Base-by-base conservation (phyloP, 768 basidiomycete genomes). In the Stropharia rugosoannulata region DNA sequence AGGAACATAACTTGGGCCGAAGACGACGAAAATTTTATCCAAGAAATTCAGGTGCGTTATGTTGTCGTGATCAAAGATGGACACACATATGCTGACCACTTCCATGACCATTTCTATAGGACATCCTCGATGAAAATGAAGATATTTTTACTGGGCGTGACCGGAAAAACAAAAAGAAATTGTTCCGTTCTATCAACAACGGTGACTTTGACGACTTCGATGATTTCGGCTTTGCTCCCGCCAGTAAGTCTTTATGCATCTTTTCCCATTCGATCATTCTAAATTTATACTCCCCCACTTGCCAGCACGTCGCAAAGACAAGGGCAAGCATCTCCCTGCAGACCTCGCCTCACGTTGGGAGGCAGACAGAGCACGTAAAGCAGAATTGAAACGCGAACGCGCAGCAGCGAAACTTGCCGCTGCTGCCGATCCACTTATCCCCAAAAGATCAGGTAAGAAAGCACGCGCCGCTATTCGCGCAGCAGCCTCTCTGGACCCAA, bases 341-440 rank as follows among this genome's bases (percentile, higher is more conserved):
- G 79, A 85, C 5, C 76, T 97, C 7, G 78, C 75, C 50, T 80
- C 72, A 0, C 86, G 84, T 56, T 97, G 93, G 93, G 81, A 84
- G 43, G 80, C 80, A 45, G 95, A 98, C 65, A 90, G 93, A 1
- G 72, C 76, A 49, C 89, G 86, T 74, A 98, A 97, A 67, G 92
- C 92, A 0, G 84, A 86, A 54, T 68, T 75, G 64, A 96, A 93
- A 67, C 79, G 74, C 2, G 75, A 79, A 13, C 85, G 93, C 0
- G 79, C 75, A 1, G 69, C 80, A 3, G 84, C 79, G 13, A 81
- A 81, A 10, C 71, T 87, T 2, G 74, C 80, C 15, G 73, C 73
- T 0, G 83, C 83, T 11, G 75, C 85, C 1, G 89, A 94, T 62
- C 87, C 87, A 0, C 68, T 85, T n/a, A 61, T 77, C 6, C 59